phyloP scores from a whole-genome alignment of 768 basidiomycete genomes.

The Leccinum disarticulatum region DNA sequence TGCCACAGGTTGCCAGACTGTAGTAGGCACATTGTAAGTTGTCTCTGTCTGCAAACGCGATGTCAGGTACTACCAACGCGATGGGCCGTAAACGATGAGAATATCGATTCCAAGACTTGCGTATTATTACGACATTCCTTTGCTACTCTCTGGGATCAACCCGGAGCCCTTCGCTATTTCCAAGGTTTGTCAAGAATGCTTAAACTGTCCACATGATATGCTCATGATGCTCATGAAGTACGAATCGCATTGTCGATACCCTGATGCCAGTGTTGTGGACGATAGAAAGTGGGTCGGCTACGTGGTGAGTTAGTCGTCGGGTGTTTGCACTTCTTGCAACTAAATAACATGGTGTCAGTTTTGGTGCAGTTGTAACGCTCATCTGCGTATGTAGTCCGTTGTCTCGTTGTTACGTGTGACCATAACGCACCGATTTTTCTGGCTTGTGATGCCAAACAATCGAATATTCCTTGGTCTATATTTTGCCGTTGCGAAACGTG shows the following conservation, averaged over 20 bases:
- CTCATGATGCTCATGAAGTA: constrained; percentile 9
- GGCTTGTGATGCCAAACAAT: constrained; percentile 25
- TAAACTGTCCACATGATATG: not conserved
- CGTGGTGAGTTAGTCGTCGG: constrained; percentile 13
- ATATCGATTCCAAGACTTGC: too few relatives aligned
- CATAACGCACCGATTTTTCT: not conserved
- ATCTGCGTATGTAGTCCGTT: constrained; percentile 17
- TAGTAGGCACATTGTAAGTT: too few relatives aligned
- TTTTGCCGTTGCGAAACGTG: constrained; percentile 26
- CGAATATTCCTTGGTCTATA: constrained; percentile 27
- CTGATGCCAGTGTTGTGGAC: constrained; percentile 27
- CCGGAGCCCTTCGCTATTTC: constrained; percentile 30
- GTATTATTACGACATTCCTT: constrained; percentile 43
- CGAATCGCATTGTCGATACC: constrained; percentile 23
- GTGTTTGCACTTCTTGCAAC: not conserved
- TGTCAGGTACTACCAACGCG: too few relatives aligned
- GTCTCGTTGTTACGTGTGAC: not conserved
- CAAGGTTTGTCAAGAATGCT: constrained; percentile 28
- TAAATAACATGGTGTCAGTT: constrained; percentile 6
- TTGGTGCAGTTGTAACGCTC: constrained; percentile 16
- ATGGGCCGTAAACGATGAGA: too few relatives aligned
- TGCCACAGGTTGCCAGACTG: too few relatives aligned
- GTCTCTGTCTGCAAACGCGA: too few relatives aligned
- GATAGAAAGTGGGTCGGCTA: constrained; percentile 23
- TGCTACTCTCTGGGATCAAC: constrained; percentile 42